A percentile compares a stretch with the other conserved stretches of the same genome.
phyloP scores from a whole-genome alignment of 345 rosid species.

The Arabidopsis arenosa region DNA sequence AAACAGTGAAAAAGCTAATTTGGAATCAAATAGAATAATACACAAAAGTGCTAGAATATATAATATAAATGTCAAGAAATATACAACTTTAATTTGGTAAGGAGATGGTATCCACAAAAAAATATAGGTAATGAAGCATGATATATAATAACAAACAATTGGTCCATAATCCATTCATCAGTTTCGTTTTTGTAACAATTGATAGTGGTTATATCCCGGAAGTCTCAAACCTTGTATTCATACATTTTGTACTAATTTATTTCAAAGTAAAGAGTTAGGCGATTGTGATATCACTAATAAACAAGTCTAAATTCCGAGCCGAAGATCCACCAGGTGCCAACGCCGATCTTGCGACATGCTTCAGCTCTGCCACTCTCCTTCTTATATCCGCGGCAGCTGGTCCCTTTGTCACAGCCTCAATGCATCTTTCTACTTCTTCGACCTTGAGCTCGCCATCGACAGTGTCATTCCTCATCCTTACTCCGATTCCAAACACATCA shows the following conservation, averaged over 20 bases:
- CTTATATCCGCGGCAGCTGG: constrained; percentile 39
- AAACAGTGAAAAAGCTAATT: too few relatives aligned
- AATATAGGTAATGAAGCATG: too few relatives aligned
- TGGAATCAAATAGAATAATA: neutral
- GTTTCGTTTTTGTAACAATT: too few relatives aligned
- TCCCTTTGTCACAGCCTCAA: constrained; percentile 49
- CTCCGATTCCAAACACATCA: constrained; percentile 56
- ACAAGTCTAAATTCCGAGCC: constrained; percentile 43
- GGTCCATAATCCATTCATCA: too few relatives aligned
- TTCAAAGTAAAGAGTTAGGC: too few relatives aligned
- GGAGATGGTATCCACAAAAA: too few relatives aligned
- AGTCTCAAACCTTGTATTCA: too few relatives aligned
- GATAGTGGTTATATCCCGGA: too few relatives aligned
- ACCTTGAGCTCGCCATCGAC: constrained; percentile 42
- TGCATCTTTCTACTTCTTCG: constrained; percentile 55
- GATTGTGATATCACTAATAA: constrained; percentile 45
- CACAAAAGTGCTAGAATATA: neutral
- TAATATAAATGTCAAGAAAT: neutral
- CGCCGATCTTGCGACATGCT: constrained; percentile 47
- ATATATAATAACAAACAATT: too few relatives aligned
- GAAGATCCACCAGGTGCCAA: constrained; percentile 56
- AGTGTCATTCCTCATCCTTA: constrained; percentile 47
- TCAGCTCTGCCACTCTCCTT: constrained; percentile 51
- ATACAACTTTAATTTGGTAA: too few relatives aligned
- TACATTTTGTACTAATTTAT: too few relatives aligned